Evolutionary conservation across 257 asterid genomes (phyloP), one percentile per base, ranked within the genome.

Genomic region (Fraxinus americana): DNA sequence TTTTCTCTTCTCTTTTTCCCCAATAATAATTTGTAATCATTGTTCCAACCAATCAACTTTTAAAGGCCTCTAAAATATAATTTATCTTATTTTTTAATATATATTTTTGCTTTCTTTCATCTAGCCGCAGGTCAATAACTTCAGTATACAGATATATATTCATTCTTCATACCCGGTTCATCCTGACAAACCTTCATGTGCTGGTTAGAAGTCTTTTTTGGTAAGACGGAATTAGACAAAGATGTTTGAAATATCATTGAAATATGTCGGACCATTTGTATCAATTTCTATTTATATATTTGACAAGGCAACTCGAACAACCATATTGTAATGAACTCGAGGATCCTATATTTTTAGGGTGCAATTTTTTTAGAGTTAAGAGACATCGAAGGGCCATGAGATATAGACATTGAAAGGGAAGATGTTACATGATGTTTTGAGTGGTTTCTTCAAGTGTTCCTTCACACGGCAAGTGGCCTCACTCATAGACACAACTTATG

Each of bases 401-500:
- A 54, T 54, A 54, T 14, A 36, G 74, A 70, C 74, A n/a, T 70
- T 4, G 12, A 54, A 54, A 12, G n/a, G 4, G 65, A 23, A 21
- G 57, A 70, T 70, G 74, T 70, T 39, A 70, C 41, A 34, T 70
- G 74, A 70, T 45, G 57, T 70, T 41, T 70, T 70, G 23, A 16
- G 25, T 5, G 25, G 50, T 65, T 41, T 71, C 45, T 75, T 75
- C 27, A 61, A 75, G 73, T 39, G 68, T 75, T 65, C 25, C 45
- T 21, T 75, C 73, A 75, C 79, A 75, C 66, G 79, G 79, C 73
- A 65, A 66, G 79, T 65, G 73, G 79, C 34, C 61, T 41, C 30
- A 35, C 11, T n/a, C 65, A 54, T 19, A 11, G 65, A n/a, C 27
- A n/a, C 12, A n/a, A 54, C 27, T 54, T 54, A n/a, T 41, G 25